Conservation (phyloP, 208 protist species). For the Blechomonas ayalai region DNA sequence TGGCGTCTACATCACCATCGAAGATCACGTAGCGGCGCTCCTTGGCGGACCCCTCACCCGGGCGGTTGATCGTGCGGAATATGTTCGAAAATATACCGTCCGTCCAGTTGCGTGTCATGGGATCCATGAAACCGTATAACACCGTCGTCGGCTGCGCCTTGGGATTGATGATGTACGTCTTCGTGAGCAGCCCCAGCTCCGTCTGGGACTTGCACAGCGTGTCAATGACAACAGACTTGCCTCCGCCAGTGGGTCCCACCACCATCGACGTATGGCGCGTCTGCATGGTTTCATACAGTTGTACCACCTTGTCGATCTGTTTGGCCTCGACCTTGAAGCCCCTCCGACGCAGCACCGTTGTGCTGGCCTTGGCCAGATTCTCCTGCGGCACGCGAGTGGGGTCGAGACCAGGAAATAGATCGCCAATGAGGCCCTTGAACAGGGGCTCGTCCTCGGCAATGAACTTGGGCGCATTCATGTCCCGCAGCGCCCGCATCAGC, state of each 20-base stretch:
- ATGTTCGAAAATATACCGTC: conserved; percentile 99
- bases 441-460: conserved; percentile 98
- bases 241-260: conserved; percentile 96
- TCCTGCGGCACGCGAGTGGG: conserved; percentile 93
- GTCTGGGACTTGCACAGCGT: conserved; percentile 93
- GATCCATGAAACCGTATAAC: conserved; percentile 98
- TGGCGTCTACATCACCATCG: conserved; percentile 99
- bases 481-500: conserved; percentile 98
- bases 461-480: conserved; percentile 99
- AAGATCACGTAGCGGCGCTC: conserved; percentile 97
- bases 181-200: conserved; percentile 87
- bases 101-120: conserved; percentile 97
- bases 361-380: conserved; percentile 91
- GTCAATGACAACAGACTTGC: conserved; percentile 97
- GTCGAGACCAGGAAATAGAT: conserved; percentile 97
- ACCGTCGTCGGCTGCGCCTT: conserved; percentile 96
- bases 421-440: conserved; percentile 97
- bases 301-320: conserved; percentile 98
- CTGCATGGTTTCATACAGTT: conserved; percentile 99
- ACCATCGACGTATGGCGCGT: conserved; percentile 99
- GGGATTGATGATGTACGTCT: conserved; percentile 96
- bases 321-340: conserved; percentile 72
- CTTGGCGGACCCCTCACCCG: conserved; percentile 45
- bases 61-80: conserved; percentile 95
- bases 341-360: conserved; percentile 74